Evolutionary conservation across 2,329 filamentous ascomycete genomes (phyloP), one percentile per base, ranked within the genome.

Genomic region (Neofusicoccum sp.): DNA sequence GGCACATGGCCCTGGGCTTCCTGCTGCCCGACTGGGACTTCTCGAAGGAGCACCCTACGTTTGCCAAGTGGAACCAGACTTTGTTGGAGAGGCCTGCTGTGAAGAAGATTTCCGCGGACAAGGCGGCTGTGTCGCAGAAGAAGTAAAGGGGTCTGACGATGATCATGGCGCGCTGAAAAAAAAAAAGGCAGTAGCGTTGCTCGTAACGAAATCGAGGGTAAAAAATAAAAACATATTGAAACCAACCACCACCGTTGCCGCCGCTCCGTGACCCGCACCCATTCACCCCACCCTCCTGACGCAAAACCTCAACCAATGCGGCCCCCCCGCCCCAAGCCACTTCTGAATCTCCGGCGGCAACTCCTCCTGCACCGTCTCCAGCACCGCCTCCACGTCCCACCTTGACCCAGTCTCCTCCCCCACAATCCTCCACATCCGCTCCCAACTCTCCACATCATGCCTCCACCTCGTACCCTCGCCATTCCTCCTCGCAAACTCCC

Each of bases 361-460:
- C 5, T 29, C 22, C 28, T 6, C 3, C 39, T n/a, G 33, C 52
- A 43, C 4, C 52, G 33, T 11, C 29, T 56, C 52, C 22, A 12
- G 7, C 3, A 44, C 52, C 14, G 14, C 39, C 39, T 33, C 29
- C 16, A 62, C 39, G 29, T 48, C 48, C 60, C 60, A 62, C 49
- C 16, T 29, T 1, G 29, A 43, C 6, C 73, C 72, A 14, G 75
- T 71, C 50, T 69, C 65, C 5, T 71, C 61, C 12, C 75, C 75
- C 49, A 78, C 72, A 45, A 75, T 70, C 36, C 76, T 67, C 78
- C 78, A 81, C 67, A 80, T 67, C 59, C 70, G 65, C 45, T 69
- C 67, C 63, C 77, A 75, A 8, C 70, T 76, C 49, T 71, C 68
- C 0, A 69, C 65, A 44, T 76, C 73, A 41, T 80, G 78, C 45